Base-by-base conservation (phyloP, 192 early-diverging fungal species). In the Entophlyctis luteolus region DNA sequence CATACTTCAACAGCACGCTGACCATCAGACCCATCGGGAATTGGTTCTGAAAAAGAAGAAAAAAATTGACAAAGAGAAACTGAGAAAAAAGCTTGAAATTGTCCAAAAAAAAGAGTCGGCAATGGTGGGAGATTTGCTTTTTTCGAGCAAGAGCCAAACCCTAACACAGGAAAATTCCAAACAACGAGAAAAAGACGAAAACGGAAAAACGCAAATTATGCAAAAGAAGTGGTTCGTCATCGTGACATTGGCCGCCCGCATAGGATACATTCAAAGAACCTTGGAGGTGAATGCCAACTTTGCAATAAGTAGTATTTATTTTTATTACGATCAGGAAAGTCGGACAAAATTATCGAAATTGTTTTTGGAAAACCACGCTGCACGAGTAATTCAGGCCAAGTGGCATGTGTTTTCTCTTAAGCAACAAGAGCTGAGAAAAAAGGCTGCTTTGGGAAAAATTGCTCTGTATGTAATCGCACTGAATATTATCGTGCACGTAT, bases 141-240 rank as follows among this genome's bases (percentile, higher is more conserved):
- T 36, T 18, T 5, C 5, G 48, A 55, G 48, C 48, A 59, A 56
- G 48, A 8, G 8, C n/a, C n/a, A n/a, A n/a, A n/a, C n/a, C n/a
- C n/a, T 47, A 39, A 70, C 66, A 38, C 63, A 76, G 59, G 71
- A 73, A 48, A 59, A 75, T 27, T 65, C 63, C 28, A 72, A 48
- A 35, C 48, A 35, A 38, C 71, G 68, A 46, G 76, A 79, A 45
- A 80, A 77, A 46, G 82, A 84, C 5, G 72, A 74, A 36, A 65
- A 76, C 46, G 77, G 79, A 42, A 70, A 68, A n/a, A 46, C 62
- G 0, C 68, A 75, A 33, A 45, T 62, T 4, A 46, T 76, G 1
- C 82, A 84, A 57, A 70, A 59, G 35, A 81, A 80, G 59, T 84
- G 82, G 82, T 81, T 84, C 59, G 67, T 84, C 25, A 34, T 81